Percentiles rank a stretch among this genome's conserved stretches.
These are phyloP conservation scores for Monilinia polystroma DNA, from an alignment of 2,329 filamentous ascomycete genomes.

Conservation along the genomic window DNA sequence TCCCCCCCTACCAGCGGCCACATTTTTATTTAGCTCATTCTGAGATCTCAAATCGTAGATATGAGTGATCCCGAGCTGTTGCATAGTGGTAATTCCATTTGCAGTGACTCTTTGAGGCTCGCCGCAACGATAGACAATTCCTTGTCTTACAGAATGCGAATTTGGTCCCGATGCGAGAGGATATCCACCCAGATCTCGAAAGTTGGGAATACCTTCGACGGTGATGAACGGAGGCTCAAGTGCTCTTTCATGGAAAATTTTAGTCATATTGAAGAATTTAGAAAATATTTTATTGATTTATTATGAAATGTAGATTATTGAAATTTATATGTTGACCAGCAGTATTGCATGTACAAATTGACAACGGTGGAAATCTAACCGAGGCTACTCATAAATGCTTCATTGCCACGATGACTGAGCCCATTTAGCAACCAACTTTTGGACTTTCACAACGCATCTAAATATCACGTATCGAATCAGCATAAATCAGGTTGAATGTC, in stretches of 20 bases:
- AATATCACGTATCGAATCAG: neutral
- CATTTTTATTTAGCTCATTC: constrained; percentile 54
- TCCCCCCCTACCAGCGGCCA: constrained; percentile 40
- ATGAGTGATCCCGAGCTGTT: constrained; percentile 56
- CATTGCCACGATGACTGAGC: constrained; percentile 10
- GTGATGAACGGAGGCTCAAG: constrained; percentile 49
- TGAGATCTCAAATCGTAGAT: constrained; percentile 68
- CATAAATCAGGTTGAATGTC: neutral
- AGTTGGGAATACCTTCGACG: constrained; percentile 62
- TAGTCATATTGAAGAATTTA: constrained; percentile 26
- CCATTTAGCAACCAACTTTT: neutral
- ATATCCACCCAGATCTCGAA: constrained; percentile 66
- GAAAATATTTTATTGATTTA: neutral
- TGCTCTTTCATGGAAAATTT: neutral
- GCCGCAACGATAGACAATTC: constrained; percentile 65
- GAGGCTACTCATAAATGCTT: neutral
- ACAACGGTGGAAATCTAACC: neutral
- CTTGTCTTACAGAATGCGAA: constrained; percentile 49
- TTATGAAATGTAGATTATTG: neutral
- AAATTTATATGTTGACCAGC: constrained; percentile 2
- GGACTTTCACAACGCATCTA: neutral
- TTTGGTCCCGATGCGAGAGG: constrained; percentile 42
- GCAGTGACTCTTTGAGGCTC: constrained; percentile 60
- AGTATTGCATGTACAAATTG: neutral
- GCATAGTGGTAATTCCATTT: constrained; percentile 53